These are phyloP conservation scores for Metschnikowia anglica DNA, from an alignment of 805 yeast genomes.

Conservation along the genomic window DNA sequence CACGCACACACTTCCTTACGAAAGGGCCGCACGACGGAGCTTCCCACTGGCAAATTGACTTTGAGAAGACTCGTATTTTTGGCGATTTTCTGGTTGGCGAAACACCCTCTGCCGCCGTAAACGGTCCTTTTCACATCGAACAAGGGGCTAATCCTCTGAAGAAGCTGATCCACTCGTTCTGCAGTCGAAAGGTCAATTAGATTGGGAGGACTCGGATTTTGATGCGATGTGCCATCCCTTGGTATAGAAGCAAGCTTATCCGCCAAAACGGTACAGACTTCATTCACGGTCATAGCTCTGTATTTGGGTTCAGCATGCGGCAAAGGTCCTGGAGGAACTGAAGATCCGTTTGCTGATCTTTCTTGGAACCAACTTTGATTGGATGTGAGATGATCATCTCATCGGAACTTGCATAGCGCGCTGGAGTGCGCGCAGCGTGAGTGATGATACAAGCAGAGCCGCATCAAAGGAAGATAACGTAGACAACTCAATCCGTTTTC, in stretches of 20 bases:
- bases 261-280: background rate
- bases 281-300: background rate
- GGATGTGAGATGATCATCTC: conserved; percentile 5
- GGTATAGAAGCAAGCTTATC: background rate
- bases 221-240: too few species aligned
- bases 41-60: conserved; percentile 46
- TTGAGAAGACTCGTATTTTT: conserved; percentile 40
- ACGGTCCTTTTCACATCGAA: conserved; percentile 41
- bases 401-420: conserved; percentile 6
- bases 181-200: too few species aligned
- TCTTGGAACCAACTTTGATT: too few species aligned
- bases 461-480: too few species aligned
- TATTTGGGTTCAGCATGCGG: background rate
- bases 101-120: conserved; percentile 64
- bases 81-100: conserved; percentile 43
- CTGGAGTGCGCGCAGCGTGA: conserved; percentile 7
- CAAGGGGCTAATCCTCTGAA: conserved; percentile 13
- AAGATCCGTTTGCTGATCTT: background rate
- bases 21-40: conserved; percentile 50
- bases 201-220: too few species aligned
- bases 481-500: too few species aligned
- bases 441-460: background rate
- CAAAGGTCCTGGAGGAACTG: background rate
- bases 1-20: conserved; percentile 60
- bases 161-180: conserved; percentile 5